Percentiles rank a stretch among this genome's conserved stretches.
Conservation (phyloP, 257 asterid genomes). For the Nicotiana knightiana region DNA sequence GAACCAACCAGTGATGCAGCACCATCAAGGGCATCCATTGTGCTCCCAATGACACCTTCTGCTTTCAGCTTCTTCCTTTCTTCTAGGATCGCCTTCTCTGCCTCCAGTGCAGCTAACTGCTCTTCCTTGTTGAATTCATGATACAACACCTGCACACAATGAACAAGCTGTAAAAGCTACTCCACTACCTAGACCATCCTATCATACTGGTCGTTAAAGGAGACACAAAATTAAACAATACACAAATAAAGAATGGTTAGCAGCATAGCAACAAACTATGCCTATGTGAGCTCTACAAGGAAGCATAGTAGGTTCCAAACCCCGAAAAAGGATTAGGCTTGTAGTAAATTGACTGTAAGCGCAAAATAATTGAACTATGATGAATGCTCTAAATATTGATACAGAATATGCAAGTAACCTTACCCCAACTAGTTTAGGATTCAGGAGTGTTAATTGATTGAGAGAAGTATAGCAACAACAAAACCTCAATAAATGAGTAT, state of each 20-base stretch:
- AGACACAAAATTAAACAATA: background rate
- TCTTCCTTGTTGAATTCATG: slow-evolving; percentile 87
- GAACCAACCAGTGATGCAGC: slow-evolving; percentile 23
- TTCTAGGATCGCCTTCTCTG: slow-evolving; percentile 76
- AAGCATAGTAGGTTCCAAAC: background rate
- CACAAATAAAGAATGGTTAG: background rate
- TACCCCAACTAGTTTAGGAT: background rate
- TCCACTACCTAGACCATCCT: background rate
- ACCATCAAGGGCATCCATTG: slow-evolving; percentile 63
- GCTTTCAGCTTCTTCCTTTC: slow-evolving; percentile 84
- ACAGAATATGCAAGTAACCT: background rate
- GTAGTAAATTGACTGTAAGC: background rate
- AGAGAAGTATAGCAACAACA: background rate
- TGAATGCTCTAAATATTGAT: background rate
- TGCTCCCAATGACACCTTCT: slow-evolving; percentile 88
- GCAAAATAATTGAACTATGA: background rate
- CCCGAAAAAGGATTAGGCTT: background rate
- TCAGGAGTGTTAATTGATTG: background rate
- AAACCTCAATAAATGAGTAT: background rate
- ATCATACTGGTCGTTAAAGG: background rate
- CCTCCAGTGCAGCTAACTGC: slow-evolving; percentile 76
- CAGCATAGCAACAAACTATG: background rate
- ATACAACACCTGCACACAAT: slow-evolving; percentile 54
- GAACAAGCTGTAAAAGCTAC: background rate
- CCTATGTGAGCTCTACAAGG: background rate